Percentiles rank a stretch among this genome's conserved stretches.
Evolutionary conservation across 2,329 filamentous ascomycete species (phyloP).

Genomic region (Ilyonectria mors-panacis): DNA sequence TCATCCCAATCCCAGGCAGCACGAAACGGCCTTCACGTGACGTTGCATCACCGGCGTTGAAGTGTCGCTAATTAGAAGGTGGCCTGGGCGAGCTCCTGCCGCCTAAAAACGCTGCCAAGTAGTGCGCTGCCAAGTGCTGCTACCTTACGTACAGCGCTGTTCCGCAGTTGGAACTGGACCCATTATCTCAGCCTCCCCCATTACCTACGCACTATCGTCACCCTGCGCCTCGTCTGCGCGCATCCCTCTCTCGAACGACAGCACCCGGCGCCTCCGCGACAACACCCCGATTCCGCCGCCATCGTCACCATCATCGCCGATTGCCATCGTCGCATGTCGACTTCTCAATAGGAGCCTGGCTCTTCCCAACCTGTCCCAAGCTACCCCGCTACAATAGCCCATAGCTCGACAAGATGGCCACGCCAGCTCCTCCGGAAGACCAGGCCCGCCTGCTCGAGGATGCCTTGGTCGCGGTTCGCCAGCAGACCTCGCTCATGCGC

Average conservation of each 20-base stretch:
- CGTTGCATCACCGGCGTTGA: constrained; percentile 5
- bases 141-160: constrained; percentile 30
- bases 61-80: constrained; percentile 16
- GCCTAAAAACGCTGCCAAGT: constrained; percentile 32
- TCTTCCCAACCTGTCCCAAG: constrained; percentile 44
- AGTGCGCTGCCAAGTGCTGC: constrained; percentile 28
- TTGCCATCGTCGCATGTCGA: constrained; percentile 42
- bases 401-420: constrained; percentile 57
- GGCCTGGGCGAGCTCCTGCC: constrained; percentile 37
- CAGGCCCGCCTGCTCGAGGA: constrained; percentile 96
- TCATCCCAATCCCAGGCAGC: constrained; percentile 10
- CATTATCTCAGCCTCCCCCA: constrained; percentile 51
- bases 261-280: constrained; percentile 35
- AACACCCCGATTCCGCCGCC: constrained; percentile 29
- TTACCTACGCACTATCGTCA: constrained; percentile 42
- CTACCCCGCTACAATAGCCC: constrained; percentile 47
- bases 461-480: constrained; percentile 94
- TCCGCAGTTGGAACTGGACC: constrained; percentile 40
- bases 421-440: constrained; percentile 79
- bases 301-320: constrained; percentile 33
- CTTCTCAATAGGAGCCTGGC: constrained; percentile 44
- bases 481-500: constrained; percentile 97
- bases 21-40: constrained; percentile 39
- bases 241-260: constrained; percentile 42
- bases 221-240: constrained; percentile 47